Conservation (phyloP, 1,284 basidiomycete species). For the Sphagnurus paluster region DNA sequence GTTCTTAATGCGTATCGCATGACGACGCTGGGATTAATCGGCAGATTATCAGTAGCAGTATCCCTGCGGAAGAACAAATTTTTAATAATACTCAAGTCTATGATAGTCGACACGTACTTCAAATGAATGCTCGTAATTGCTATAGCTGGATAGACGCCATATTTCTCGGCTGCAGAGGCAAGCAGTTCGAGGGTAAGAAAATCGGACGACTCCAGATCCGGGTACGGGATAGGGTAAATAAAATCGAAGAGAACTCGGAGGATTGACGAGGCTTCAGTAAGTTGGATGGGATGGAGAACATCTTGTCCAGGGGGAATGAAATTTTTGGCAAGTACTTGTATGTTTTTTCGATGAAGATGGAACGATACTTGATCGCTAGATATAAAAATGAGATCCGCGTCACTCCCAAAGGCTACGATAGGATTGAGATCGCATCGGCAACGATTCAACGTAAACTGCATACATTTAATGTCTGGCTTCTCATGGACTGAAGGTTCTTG, state of each 20-base stretch:
- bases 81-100: not conserved
- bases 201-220: conserved; percentile 24
- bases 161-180: conserved; percentile 32
- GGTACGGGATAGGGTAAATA: conserved; percentile 27
- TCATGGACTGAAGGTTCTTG: no score
- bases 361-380: conserved; percentile 5
- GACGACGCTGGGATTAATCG: not conserved
- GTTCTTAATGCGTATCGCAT: conserved; percentile 9
- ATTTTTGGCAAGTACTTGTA: conserved; percentile 1
- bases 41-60: not conserved
- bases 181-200: conserved; percentile 23
- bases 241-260: conserved; percentile 30
- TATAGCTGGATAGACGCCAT: conserved; percentile 31
- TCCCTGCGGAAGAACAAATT: not conserved
- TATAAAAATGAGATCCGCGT: not conserved
- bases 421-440: no score
- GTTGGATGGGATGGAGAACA: conserved; percentile 13
- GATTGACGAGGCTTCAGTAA: conserved; percentile 23
- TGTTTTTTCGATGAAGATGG: not conserved
- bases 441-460: not conserved
- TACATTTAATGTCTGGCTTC: no score
- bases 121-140: conserved; percentile 28
- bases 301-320: conserved; percentile 1
- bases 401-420: not conserved
- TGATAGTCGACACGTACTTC: conserved; percentile 20